Evolutionary conservation across 306 rosid species (phyloP).

Genomic region (Nissolia schottii): DNA sequence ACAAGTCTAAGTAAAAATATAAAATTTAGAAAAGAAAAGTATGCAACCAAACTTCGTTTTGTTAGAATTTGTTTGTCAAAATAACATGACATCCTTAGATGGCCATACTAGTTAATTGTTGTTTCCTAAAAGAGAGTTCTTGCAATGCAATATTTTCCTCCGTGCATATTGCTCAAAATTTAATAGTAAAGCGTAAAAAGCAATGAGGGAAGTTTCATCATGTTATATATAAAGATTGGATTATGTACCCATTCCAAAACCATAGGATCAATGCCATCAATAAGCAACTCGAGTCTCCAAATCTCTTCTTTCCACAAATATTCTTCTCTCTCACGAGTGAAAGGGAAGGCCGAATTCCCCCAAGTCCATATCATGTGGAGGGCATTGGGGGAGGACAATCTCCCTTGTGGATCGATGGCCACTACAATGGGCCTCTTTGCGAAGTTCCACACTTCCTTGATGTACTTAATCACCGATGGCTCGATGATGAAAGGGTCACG

Average conservation of each 20-base stretch:
- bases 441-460: constrained; percentile 65
- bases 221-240: neutral
- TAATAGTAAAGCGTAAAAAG: neutral
- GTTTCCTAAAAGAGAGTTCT: too few relatives aligned
- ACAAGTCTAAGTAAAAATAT: neutral
- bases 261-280: constrained; percentile 52
- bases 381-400: constrained; percentile 62
- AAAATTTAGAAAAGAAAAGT: neutral
- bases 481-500: constrained; percentile 54
- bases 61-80: too few relatives aligned
- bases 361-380: constrained; percentile 82
- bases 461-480: constrained; percentile 56
- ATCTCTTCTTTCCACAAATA: constrained; percentile 56
- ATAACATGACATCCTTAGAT: too few relatives aligned
- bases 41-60: too few relatives aligned
- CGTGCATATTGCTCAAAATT: neutral
- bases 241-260: constrained; percentile 50
- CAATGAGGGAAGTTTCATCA: neutral
- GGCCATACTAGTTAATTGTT: too few relatives aligned
- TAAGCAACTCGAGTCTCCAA: constrained; percentile 71
- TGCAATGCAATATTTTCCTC: too few relatives aligned
- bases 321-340: constrained; percentile 64
- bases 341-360: constrained; percentile 77
- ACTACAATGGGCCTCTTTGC: constrained; percentile 67
- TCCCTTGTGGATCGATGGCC: constrained; percentile 76